These are phyloP conservation scores for Aspergillus costaricaensis DNA, from an alignment of 2,329 filamentous ascomycete species.

Conservation along the genomic window DNA sequence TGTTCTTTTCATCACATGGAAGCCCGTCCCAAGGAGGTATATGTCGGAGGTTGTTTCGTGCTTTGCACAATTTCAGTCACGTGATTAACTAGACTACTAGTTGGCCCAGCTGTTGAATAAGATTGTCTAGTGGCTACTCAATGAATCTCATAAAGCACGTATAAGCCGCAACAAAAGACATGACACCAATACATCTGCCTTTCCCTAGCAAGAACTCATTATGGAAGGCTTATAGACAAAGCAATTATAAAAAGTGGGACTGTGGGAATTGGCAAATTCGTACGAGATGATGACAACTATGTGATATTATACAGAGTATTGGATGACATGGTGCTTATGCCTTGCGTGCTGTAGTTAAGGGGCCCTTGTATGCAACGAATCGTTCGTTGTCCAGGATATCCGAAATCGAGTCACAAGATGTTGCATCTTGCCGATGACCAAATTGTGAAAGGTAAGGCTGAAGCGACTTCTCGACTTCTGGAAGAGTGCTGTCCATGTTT, in stretches of 20 bases:
- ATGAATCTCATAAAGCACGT: neutral
- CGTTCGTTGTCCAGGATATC: slow-evolving; percentile 42
- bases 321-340: slow-evolving; percentile 13
- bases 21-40: neutral
- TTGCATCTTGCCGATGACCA: slow-evolving; percentile 40
- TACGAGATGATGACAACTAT: neutral
- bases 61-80: neutral
- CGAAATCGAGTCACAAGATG: slow-evolving; percentile 31
- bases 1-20: neutral
- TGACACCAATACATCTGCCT: no score
- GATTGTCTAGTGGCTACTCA: no score
- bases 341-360: slow-evolving; percentile 37
- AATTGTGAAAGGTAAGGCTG: slow-evolving; percentile 45
- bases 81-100: neutral
- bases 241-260: neutral
- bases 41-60: neutral
- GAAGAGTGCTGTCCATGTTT: slow-evolving; percentile 41
- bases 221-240: no score
- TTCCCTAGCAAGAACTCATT: no score
- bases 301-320: slow-evolving; percentile 8
- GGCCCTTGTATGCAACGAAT: slow-evolving; percentile 38
- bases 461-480: slow-evolving; percentile 43
- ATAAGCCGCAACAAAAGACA: no score
- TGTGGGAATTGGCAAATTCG: neutral
- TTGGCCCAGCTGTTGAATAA: no score